Base-by-base conservation (phyloP, 495 filamentous ascomycete genomes). In the Bacidia rubella region DNA sequence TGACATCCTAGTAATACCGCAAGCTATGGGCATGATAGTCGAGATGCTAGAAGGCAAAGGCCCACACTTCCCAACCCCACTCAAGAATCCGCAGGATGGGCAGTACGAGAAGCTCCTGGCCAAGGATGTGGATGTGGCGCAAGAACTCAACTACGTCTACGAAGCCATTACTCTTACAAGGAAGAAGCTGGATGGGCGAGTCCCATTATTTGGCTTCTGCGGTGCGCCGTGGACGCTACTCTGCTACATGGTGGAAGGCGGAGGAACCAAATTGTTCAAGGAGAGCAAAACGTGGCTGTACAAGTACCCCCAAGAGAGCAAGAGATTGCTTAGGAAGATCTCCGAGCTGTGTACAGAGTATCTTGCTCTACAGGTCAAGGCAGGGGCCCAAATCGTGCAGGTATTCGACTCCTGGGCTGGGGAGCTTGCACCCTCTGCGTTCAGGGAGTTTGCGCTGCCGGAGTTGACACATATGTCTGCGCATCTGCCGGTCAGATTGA, bases 401-500 rank as follows among this genome's bases (percentile, higher is more conserved):
- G 87, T 98, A n/a, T 98, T 98, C 63, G 92, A 98, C 65, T 96
- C 90, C 3, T 98, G 90, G 89, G 92, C 93, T 3, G 90, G 86
- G 2, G 92, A 97, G 69, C 75, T 98, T 26, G 87, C 86, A 2
- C 90, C 92, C 1, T 67, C 75, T 2, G 78, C 82, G 0, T 96
- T 97, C 73, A 81, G 79, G 62, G 70, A 76, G 38, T 92, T 95
- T 65, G 81, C 88, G 7, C 74, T 90, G 44, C 92, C 90, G 2
- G 95, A 93, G 61, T 74, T 98, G 50, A 75, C 76, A 15, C 79
- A 89, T 58, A 97, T 98, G 51, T 82, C 88, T 12, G 67, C 80
- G 52, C 70, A 87, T 44, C 73, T 97, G 12, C 90, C 90, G 0
- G 71, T 67, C 51, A 75, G 78, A 26, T 67, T 98, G 57, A 68